phyloP scores from a whole-genome alignment of 345 rosid species.

The Draba incana region DNA sequence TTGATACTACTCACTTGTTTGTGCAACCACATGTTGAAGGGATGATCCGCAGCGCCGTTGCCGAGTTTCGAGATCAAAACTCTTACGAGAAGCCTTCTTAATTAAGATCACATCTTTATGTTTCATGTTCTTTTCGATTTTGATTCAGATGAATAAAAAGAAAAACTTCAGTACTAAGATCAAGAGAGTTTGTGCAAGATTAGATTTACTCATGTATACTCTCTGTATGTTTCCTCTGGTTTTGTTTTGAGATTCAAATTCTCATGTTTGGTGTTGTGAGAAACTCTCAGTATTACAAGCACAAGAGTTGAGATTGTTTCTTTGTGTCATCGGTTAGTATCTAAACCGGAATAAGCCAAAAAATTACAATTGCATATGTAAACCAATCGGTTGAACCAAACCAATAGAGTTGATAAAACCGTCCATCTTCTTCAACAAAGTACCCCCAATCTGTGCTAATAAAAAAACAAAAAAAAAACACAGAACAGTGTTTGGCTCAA shows the following conservation, averaged over 20 bases:
- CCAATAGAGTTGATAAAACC: conserved; percentile 28
- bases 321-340: neutral
- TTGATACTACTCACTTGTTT: conserved; percentile 74
- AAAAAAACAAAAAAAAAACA: neutral
- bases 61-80: conserved; percentile 85
- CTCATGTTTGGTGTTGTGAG: neutral
- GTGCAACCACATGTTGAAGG: conserved; percentile 74
- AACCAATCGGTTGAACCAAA: conserved; percentile 32
- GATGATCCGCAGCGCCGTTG: conserved; percentile 71
- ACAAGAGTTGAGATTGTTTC: neutral
- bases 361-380: neutral
- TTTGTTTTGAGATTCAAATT: neutral
- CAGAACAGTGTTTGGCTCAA: conserved; percentile 23
- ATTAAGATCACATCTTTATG: conserved; percentile 36
- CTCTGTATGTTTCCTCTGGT: neutral
- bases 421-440: conserved; percentile 25
- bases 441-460: conserved; percentile 25
- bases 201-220: neutral
- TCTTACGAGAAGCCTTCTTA: conserved; percentile 83
- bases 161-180: neutral
- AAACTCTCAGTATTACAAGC: neutral
- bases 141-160: conserved; percentile 5
- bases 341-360: neutral
- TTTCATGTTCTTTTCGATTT: neutral
- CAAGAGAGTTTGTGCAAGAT: neutral